These are phyloP conservation scores for Cyclaneusma minus DNA, from an alignment of 2,329 filamentous ascomycete species.

Conservation along the genomic window DNA sequence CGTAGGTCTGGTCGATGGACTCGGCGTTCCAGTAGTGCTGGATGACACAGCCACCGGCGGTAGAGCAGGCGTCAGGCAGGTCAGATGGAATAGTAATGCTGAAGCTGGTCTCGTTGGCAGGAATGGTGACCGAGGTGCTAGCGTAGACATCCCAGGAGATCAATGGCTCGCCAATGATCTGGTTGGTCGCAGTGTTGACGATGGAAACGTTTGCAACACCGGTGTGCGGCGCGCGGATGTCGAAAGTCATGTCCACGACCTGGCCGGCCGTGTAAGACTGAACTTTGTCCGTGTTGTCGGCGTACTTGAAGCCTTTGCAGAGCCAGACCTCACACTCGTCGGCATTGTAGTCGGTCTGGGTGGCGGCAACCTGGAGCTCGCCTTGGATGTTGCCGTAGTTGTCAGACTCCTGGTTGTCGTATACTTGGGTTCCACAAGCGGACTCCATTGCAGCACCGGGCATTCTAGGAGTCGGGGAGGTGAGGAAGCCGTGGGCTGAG, in stretches of 20 bases:
- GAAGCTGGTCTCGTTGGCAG: constrained; percentile 30
- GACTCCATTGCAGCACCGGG: constrained; percentile 30
- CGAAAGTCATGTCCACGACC: constrained; percentile 22
- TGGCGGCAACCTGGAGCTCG: constrained; percentile 27
- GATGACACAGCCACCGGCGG: constrained; percentile 30
- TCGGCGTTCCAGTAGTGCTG: constrained; percentile 38
- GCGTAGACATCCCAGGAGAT: constrained; percentile 33
- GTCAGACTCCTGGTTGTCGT: constrained; percentile 31
- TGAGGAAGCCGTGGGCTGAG: constrained; percentile 33
- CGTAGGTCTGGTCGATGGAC: constrained; percentile 36
- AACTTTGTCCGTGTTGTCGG: constrained; percentile 33
- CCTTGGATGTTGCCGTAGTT: constrained; percentile 37
- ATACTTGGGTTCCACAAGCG: constrained; percentile 35
- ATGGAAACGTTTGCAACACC: constrained; percentile 39
- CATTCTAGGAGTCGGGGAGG: constrained; percentile 26
- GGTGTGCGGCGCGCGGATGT: constrained; percentile 35
- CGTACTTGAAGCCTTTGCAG: constrained; percentile 37
- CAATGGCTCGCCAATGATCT: constrained; percentile 30
- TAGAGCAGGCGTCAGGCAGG: constrained; percentile 28
- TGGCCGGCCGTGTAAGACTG: constrained; percentile 30
- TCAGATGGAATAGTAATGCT: constrained; percentile 36
- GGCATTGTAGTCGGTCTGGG: constrained; percentile 30
- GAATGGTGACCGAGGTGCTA: constrained; percentile 25
- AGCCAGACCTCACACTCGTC: constrained; percentile 29
- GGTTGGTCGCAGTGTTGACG: constrained; percentile 30